Percentiles rank a stretch among this genome's conserved stretches.
Conservation (phyloP, 768 basidiomycete species). For the Kwoniella botswanensis region DNA sequence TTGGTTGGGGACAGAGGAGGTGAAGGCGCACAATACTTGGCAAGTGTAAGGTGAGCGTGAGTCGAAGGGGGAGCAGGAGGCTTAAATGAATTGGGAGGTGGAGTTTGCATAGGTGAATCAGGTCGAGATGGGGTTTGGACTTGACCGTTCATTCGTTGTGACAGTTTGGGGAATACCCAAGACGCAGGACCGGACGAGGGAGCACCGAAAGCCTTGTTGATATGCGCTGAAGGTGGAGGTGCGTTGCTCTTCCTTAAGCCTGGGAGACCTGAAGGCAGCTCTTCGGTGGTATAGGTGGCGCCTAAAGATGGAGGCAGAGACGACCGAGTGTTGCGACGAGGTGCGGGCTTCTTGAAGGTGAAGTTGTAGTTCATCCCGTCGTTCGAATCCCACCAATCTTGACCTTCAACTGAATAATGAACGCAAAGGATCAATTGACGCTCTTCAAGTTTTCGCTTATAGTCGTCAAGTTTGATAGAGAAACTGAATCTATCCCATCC, state of each 20-base stretch:
- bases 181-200: constrained; percentile 28
- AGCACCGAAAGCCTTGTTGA: constrained; percentile 41
- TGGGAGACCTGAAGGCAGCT: constrained; percentile 30
- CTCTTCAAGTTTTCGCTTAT: constrained; percentile 55
- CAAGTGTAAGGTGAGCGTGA: constrained; percentile 52
- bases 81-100: constrained; percentile 38
- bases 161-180: constrained; percentile 48
- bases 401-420: constrained; percentile 54
- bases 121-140: constrained; percentile 21
- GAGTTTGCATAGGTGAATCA: constrained; percentile 41
- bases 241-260: constrained; percentile 39
- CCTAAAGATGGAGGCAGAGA: constrained; percentile 33
- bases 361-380: constrained; percentile 56
- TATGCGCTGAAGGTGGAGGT: constrained; percentile 28
- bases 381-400: constrained; percentile 58
- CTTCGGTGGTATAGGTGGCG: constrained; percentile 25
- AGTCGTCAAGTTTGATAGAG: constrained; percentile 58
- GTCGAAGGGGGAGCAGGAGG: constrained; percentile 51
- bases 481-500: constrained; percentile 59
- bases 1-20: constrained; percentile 53
- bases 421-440: constrained; percentile 54
- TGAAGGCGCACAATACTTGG: constrained; percentile 55
- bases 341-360: constrained; percentile 50
- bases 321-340: constrained; percentile 29
- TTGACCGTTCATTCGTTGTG: constrained; percentile 14